Conservation (phyloP, 2,329 filamentous ascomycete genomes). For the Hysterium pulicare region DNA sequence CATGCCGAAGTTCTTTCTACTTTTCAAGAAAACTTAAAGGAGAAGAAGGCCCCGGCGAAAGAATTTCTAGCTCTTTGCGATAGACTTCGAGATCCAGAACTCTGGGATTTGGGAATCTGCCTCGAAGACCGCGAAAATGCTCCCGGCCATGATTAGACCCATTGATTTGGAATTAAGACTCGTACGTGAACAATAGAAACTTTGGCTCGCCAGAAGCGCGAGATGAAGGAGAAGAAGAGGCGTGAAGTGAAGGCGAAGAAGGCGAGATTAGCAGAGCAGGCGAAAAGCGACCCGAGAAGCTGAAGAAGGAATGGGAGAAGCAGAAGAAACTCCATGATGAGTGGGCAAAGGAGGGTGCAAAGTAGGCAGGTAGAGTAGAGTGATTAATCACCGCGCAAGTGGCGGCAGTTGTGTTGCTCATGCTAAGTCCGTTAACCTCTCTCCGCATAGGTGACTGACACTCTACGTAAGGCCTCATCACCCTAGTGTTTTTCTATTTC, state of each 20-base stretch:
- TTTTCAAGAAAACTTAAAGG: conserved; percentile 60
- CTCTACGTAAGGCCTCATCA: no score
- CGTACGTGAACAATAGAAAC: conserved; percentile 50
- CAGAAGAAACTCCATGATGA: conserved; percentile 87
- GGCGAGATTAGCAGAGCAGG: conserved; percentile 53
- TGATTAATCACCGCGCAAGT: no score
- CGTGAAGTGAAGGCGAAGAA: conserved; percentile 58
- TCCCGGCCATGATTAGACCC: conserved; percentile 69
- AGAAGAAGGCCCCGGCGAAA: conserved; percentile 57
- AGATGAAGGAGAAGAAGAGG: conserved; percentile 51
- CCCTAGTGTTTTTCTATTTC: no score
- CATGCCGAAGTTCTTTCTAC: conserved; percentile 50
- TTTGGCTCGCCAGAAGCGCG: conserved; percentile 35
- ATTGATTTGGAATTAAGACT: conserved; percentile 57
- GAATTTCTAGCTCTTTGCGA: conserved; percentile 75
- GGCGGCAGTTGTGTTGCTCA: no score
- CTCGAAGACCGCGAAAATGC: conserved; percentile 74
- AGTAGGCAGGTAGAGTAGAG: no score
- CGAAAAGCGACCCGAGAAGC: conserved; percentile 65
- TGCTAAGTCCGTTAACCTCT: no score
- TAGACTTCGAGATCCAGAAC: conserved; percentile 72
- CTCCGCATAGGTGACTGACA: no score
- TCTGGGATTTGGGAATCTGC: conserved; percentile 81
- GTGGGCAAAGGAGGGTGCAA: no score
- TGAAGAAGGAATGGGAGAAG: conserved; percentile 84